A percentile compares a stretch with the other conserved stretches of the same genome.
Evolutionary conservation across 1,139 yeast species (phyloP).

Genomic region (Suhomyces taliae): DNA sequence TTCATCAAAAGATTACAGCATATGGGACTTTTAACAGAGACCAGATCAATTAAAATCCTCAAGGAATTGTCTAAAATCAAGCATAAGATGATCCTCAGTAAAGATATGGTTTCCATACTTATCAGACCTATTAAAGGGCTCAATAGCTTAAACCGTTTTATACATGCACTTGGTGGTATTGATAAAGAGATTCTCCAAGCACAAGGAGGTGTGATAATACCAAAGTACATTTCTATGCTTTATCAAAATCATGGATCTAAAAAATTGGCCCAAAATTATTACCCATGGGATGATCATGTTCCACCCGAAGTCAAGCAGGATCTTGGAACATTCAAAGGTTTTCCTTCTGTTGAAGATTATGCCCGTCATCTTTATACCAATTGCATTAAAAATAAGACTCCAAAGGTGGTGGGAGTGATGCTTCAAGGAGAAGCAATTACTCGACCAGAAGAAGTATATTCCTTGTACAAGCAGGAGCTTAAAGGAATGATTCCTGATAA

Average conservation of each 20-base stretch:
- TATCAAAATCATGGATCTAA: slow-evolving; percentile 16
- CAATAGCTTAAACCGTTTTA: slow-evolving; percentile 21
- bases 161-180: slow-evolving; percentile 13
- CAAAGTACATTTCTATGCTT: slow-evolving; percentile 31
- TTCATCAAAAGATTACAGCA: slow-evolving; percentile 35
- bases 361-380: slow-evolving; percentile 26
- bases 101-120: slow-evolving; percentile 30
- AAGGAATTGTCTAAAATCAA: slow-evolving; percentile 25
- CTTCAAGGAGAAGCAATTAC: slow-evolving; percentile 46
- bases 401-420: slow-evolving; percentile 33
- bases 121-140: slow-evolving; percentile 28
- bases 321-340: slow-evolving; percentile 13
- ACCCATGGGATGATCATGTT: slow-evolving; percentile 19
- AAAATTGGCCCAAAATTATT: slow-evolving; percentile 11
- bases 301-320: neutral
- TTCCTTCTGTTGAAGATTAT: slow-evolving; percentile 17
- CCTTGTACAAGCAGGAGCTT: slow-evolving; percentile 19
- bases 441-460: slow-evolving; percentile 12
- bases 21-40: slow-evolving; percentile 34
- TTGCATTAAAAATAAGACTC: slow-evolving; percentile 22
- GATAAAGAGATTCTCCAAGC: slow-evolving; percentile 8
- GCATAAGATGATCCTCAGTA: slow-evolving; percentile 28
- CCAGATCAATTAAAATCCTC: slow-evolving; percentile 29
- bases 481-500: slow-evolving; percentile 30
- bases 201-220: slow-evolving; percentile 21